Evolutionary conservation across 208 protist species (phyloP), one percentile per base, ranked within the genome.

Genomic region (Leishmania major): DNA sequence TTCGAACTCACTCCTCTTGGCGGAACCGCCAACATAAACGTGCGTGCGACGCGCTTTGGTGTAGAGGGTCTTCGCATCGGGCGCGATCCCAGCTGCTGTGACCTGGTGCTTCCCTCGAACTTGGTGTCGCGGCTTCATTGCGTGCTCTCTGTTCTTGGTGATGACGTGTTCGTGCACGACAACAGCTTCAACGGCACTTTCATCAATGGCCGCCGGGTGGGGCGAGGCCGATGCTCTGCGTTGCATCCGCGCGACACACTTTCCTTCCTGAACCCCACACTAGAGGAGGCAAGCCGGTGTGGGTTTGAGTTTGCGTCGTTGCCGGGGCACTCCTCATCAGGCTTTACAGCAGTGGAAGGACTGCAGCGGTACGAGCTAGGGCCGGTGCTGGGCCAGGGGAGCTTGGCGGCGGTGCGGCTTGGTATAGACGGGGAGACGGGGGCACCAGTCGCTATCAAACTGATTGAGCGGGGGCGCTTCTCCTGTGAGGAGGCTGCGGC

Each of bases 171-270:
- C 53, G 88, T 94, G 35, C 88, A 90, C 57, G 91, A 96, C 84
- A 84, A 88, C 75, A 94, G 89, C 75, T 85, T 84, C 76, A 96
- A 95, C 80, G 93, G 93, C n/a, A 95, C 93, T 1, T 96, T 93
- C 67, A 83, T 96, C 69, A 95, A 96, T 62, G 90, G 90, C 0
- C 51, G 80, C 17, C 84, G 74, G 0, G 84, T 95, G n/a, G 89
- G 90, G 2, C 78, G 82, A 6, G 88, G 86, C 10, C 85, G 85
- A 15, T 84, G 71, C 67, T 79, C 80, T 19, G 75, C 83, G 77
- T 78, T 95, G 28, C 73, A 77, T 47, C 75, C 88, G 62, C 86
- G 79, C 22, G 93, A 95, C 76, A 81, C 84, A 7, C n/a, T 96
- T 2, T 89, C 84, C 19, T 81, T 94, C 40, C 75, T 93, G 45